Conservation (phyloP, 441 rosid species). For the Omphalea diandra region DNA sequence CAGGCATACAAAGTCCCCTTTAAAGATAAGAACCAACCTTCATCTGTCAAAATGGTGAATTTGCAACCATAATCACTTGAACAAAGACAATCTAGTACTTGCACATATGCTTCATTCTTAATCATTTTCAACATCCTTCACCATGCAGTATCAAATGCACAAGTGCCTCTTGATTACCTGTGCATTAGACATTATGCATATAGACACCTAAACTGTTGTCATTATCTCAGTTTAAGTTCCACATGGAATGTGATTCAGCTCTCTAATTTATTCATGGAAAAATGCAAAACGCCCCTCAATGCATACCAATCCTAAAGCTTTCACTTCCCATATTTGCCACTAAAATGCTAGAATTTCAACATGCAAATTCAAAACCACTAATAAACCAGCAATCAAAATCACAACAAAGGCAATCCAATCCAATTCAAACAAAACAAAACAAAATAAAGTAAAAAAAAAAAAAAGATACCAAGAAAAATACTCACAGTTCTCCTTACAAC, state of each 20-base stretch:
- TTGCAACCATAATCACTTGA: not conserved
- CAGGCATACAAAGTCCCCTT: not conserved
- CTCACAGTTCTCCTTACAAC: conserved; percentile 74
- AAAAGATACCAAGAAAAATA: conserved; percentile 19
- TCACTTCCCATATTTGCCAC: conserved; percentile 1
- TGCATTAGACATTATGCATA: conserved; percentile 3
- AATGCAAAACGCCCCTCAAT: conserved; percentile 15
- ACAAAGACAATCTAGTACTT: not conserved
- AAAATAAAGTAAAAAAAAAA: too few species aligned
- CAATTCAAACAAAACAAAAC: not conserved
- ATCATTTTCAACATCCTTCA: not conserved
- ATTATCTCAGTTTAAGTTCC: not conserved
- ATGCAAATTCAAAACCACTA: conserved; percentile 19
- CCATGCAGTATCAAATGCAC: not conserved
- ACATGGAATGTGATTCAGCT: not conserved
- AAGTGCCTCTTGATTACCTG: not conserved
- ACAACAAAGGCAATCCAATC: conserved; percentile 6
- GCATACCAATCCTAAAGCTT: conserved; percentile 10
- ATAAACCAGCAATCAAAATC: conserved; percentile 5
- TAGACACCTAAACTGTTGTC: not conserved
- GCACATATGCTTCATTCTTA: not conserved
- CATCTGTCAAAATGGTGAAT: not conserved
- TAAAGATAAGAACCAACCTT: not conserved
- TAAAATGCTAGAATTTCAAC: conserved; percentile 14
- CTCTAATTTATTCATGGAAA: not conserved